phyloP scores from a whole-genome alignment of 2,329 filamentous ascomycete genomes.

The Myrmaecium sp. region DNA sequence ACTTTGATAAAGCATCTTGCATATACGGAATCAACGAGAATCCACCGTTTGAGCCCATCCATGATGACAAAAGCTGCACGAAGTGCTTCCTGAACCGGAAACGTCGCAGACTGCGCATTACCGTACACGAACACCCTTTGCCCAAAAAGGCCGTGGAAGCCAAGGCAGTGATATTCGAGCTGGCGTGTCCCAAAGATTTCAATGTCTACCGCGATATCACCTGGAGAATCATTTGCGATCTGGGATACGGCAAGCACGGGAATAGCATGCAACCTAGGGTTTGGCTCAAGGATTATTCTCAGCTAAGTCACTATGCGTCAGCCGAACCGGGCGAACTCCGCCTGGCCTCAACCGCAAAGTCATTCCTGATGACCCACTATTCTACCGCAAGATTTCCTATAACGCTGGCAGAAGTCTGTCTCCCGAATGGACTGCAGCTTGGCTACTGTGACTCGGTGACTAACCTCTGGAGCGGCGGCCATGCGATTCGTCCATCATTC shows the following conservation, averaged over 20 bases:
- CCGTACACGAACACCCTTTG: conserved; percentile 33
- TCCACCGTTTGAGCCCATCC: conserved; percentile 2
- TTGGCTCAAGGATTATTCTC: conserved; percentile 17
- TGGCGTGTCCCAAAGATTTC: conserved; percentile 28
- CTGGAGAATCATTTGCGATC: conserved; percentile 27
- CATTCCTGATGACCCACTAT: conserved; percentile 33
- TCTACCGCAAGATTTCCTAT: conserved; percentile 23
- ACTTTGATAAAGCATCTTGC: conserved; percentile 18
- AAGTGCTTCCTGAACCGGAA: conserved; percentile 25
- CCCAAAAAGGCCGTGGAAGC: conserved; percentile 19
- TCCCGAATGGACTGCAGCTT: conserved; percentile 30
- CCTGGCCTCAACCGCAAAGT: conserved; percentile 31
- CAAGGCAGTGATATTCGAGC: conserved; percentile 36
- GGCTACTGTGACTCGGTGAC: conserved; percentile 29
- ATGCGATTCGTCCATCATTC: conserved; percentile 20
- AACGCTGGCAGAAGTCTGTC: conserved; percentile 24
- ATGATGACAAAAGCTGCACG: conserved; percentile 19
- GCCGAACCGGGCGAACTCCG: conserved; percentile 10
- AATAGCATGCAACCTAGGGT: conserved; percentile 7
- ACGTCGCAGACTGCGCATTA: conserved; percentile 26
- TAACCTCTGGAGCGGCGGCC: conserved; percentile 22
- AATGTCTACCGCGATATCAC: conserved; percentile 35
- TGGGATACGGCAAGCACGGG: conserved; percentile 14
- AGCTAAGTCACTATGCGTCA: conserved; percentile 12
- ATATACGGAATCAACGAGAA: conserved; percentile 10